These are phyloP conservation scores for Citrus sinensis DNA, from an alignment of 345 rosid genomes.

Conservation along the genomic window DNA sequence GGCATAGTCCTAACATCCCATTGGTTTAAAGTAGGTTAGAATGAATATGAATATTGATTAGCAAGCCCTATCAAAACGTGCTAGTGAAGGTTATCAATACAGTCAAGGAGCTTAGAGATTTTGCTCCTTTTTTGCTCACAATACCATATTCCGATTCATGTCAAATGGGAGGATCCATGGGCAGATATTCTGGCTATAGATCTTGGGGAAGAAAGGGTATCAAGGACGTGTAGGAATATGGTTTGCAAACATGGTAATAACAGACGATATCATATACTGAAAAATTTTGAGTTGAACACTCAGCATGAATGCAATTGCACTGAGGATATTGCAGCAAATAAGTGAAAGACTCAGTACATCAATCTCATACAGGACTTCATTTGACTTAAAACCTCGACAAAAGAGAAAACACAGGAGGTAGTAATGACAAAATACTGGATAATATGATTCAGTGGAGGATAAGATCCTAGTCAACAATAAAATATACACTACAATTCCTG, in stretches of 20 bases:
- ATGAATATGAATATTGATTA: not conserved
- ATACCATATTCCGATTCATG: not conserved
- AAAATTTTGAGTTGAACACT: not conserved
- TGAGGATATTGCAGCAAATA: not conserved
- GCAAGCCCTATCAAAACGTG: not conserved
- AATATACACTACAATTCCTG: not conserved
- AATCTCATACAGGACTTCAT: not conserved
- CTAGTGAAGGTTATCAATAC: not conserved
- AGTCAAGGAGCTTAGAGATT: not conserved
- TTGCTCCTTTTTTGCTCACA: not conserved
- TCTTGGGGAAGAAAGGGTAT: not conserved
- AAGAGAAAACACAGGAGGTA: not conserved
- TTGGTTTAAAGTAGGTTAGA: not conserved
- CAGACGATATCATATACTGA: not conserved
- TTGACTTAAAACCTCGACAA: not conserved
- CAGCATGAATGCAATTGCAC: not conserved
- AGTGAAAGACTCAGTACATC: not conserved
- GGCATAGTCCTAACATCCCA: slow-evolving; percentile 67
- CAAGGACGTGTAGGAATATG: not conserved
- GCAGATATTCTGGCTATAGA: not conserved
- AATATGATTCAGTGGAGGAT: not conserved
- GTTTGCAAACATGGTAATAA: not conserved
- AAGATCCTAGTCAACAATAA: not conserved
- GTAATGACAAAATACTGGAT: not conserved
- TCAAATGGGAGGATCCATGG: too few relatives aligned